Percentiles rank a stretch among this genome's conserved stretches.
phyloP scores from a whole-genome alignment of 805 yeast genomes.

The Clavispora phyllophila region DNA sequence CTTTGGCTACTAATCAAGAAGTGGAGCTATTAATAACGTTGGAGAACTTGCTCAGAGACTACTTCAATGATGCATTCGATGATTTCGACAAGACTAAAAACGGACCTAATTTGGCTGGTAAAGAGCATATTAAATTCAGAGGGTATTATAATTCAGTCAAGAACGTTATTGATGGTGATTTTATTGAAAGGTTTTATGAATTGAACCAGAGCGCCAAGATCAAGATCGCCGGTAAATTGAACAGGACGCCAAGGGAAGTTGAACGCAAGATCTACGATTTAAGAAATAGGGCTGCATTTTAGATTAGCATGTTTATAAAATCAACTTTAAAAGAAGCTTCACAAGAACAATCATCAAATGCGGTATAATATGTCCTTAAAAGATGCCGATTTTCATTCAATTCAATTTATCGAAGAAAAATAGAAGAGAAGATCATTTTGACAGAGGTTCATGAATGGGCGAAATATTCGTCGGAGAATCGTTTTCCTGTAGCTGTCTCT shows the following conservation, averaged over 20 bases:
- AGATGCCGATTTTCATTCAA: not conserved
- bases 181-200: conserved; percentile 54
- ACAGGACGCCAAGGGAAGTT: conserved; percentile 44
- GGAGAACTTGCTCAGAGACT: conserved; percentile 41
- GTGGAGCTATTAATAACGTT: conserved; percentile 52
- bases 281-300: conserved; percentile 39
- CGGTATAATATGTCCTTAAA: not conserved
- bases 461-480: not conserved
- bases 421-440: not conserved
- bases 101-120: conserved; percentile 44
- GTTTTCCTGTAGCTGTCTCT: not conserved
- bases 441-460: not conserved
- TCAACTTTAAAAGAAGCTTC: not conserved
- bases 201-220: conserved; percentile 31
- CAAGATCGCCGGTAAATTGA: conserved; percentile 37
- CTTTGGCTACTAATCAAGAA: conserved; percentile 61
- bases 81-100: conserved; percentile 20
- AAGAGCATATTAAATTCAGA: conserved; percentile 65
- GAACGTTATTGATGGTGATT: conserved; percentile 82
- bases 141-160: conserved; percentile 79
- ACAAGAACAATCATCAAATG: not conserved
- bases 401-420: not conserved
- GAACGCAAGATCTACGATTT: conserved; percentile 49
- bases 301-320: not conserved
- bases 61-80: conserved; percentile 21